A percentile compares a stretch with the other conserved stretches of the same genome.
These are phyloP conservation scores for Luvunga scandens DNA, from an alignment of 345 rosid species.

Conservation along the genomic window DNA sequence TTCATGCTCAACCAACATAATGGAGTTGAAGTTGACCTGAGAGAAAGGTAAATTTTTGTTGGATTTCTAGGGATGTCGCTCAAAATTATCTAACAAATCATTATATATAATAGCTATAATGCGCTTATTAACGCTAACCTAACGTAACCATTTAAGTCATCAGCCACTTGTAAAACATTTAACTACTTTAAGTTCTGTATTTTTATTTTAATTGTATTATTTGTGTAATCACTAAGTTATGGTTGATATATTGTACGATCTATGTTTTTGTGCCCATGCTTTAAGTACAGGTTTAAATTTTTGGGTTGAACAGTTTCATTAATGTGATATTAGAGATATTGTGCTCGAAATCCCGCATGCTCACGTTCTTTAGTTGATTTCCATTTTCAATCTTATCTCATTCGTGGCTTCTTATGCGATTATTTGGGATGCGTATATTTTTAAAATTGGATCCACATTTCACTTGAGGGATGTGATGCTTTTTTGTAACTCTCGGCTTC, in stretches of 20 bases:
- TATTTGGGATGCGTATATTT: neutral
- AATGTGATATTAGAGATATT: too few species aligned
- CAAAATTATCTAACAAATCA: neutral
- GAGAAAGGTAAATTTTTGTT: neutral
- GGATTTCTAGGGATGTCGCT: neutral
- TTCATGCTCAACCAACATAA: too few species aligned
- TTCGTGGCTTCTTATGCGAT: neutral
- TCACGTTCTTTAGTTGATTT: neutral
- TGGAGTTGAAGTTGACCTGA: neutral
- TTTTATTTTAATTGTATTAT: neutral
- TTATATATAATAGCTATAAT: neutral
- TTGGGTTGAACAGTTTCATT: too few species aligned
- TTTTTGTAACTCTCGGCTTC: too few species aligned
- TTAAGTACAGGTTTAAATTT: too few species aligned
- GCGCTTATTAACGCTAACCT: slow-evolving; percentile 17
- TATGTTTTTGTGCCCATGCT: too few species aligned
- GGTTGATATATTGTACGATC: neutral
- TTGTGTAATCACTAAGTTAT: slow-evolving; percentile 10
- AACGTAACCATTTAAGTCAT: slow-evolving; percentile 7
- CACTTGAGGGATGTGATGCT: neutral
- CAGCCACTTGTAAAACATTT: too few species aligned
- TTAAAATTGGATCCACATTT: too few species aligned
- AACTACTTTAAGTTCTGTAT: too few species aligned
- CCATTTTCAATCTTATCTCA: too few species aligned
- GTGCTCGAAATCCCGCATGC: neutral